Conservation (phyloP, 2,329 filamentous ascomycete genomes). For the Venturiaceae sp. region DNA sequence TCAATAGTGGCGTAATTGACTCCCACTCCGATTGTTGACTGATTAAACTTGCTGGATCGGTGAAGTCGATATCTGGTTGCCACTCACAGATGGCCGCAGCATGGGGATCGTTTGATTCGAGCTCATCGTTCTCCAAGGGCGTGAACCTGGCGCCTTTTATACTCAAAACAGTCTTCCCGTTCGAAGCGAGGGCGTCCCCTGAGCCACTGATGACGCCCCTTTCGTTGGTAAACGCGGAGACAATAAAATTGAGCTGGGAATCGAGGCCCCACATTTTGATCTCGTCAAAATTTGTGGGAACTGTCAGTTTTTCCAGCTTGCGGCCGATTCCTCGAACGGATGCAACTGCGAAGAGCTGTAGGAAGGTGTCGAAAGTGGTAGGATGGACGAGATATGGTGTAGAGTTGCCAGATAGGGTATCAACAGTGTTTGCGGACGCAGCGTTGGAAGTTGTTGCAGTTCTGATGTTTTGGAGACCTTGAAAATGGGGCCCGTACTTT, state of each 20-base stretch:
- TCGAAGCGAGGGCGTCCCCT: not conserved
- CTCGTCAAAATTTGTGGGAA: not conserved
- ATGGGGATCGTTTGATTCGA: not conserved
- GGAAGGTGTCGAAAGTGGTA: not conserved
- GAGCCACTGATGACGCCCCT: no score
- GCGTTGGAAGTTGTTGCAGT: not conserved
- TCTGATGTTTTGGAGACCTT: not conserved
- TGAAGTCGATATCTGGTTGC: not conserved
- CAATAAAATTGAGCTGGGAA: no score
- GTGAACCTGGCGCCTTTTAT: not conserved
- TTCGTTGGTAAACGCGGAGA: no score
- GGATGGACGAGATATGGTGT: conserved; percentile 5
- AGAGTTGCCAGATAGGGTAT: not conserved
- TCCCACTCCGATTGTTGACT: no score
- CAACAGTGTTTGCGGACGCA: not conserved
- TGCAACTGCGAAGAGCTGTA: not conserved
- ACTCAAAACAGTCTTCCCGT: not conserved
- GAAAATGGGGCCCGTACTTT: conserved; percentile 4
- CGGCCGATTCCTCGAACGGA: not conserved
- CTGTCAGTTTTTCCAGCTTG: not conserved
- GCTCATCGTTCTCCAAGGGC: not conserved
- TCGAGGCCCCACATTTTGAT: not conserved
- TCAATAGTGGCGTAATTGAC: no score
- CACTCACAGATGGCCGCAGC: not conserved
- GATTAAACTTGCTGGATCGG: no score